Base-by-base conservation (phyloP, 805 yeast species). In the Kodamaea jinghongensis region DNA sequence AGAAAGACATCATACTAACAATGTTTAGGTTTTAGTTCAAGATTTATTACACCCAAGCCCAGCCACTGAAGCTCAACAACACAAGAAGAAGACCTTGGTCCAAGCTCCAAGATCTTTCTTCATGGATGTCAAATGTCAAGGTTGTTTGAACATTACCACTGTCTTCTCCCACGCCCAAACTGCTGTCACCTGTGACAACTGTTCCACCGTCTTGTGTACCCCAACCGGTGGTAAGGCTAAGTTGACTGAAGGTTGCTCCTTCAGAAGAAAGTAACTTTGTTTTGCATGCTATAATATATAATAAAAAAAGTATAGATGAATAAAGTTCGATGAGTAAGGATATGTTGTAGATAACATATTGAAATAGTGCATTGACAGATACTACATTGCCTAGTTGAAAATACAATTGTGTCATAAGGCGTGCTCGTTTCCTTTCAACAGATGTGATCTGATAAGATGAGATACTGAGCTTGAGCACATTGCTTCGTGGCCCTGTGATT, bases 141-240 rank as follows among this genome's bases (percentile, higher is more conserved):
- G 99, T 64, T 93, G 99, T 80, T 81, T 91, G 72, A 86, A 83
- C 83, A 93, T 93, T 79, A 89, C 99, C 75, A 91, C 97, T 60
- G 98, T 93, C 58, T 93, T 93, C 86, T 91, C 98, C 54, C 99
- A 93, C 76, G 98, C 99, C 58, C 99, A 93, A 81, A 93, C 99
- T 63, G 98, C 97, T 64, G 99, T 93, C 65, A 86, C 96, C 66
- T 93, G 99, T 82, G 98, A 95, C 68, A 82, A 95, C 42, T 93
- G 99, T 79, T 83, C 98, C 57, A 88, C 96, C 56, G 97, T 93
- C 54, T 85, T 93, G 69, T 90, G 98, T 78, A 84, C 93, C 67
- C 99, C 99, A 71, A 86, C 97, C 57, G 99, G 99, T 81, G 99
- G 99, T 81, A 93, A 93, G 83, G 97, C 98, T 68, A 89, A 85